phyloP scores from a whole-genome alignment of 2,329 filamentous ascomycete genomes.

The Cordyceps fumosorosea region DNA sequence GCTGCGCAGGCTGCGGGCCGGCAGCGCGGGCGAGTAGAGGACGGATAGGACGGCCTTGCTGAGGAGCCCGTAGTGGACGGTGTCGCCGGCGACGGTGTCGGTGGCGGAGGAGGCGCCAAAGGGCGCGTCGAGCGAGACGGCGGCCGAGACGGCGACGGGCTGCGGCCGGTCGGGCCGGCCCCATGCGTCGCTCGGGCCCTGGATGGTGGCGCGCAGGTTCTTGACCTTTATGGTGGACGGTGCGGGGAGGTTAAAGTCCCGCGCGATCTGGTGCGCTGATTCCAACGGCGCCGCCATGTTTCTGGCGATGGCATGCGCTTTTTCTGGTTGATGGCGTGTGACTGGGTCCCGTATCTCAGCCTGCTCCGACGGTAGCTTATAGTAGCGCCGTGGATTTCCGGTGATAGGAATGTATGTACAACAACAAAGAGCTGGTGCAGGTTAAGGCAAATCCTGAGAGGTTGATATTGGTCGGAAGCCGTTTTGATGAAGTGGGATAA shows the following conservation, averaged over 20 bases:
- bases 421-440: not conserved
- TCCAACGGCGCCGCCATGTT: slow-evolving; percentile 6
- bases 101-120: slow-evolving; percentile 52
- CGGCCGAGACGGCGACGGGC: slow-evolving; percentile 54
- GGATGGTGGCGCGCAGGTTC: slow-evolving; percentile 52
- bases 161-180: slow-evolving; percentile 52
- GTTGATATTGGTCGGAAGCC: too few species aligned
- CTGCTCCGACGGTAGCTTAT: not conserved
- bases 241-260: not conserved
- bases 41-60: slow-evolving; percentile 56
- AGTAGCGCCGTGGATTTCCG: too few species aligned
- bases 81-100: slow-evolving; percentile 61
- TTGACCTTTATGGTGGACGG: slow-evolving; percentile 50
- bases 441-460: too few species aligned
- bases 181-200: slow-evolving; percentile 62
- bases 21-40: slow-evolving; percentile 27
- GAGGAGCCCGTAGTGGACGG: slow-evolving; percentile 67
- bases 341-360: not conserved
- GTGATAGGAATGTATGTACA: not conserved
- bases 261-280: not conserved
- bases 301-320: not conserved
- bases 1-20: slow-evolving; percentile 18
- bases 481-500: too few species aligned
- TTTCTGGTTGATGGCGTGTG: not conserved
- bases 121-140: slow-evolving; percentile 46